Evolutionary conservation across 1,139 yeast species (phyloP).

Genomic region (Taphrina betulina): DNA sequence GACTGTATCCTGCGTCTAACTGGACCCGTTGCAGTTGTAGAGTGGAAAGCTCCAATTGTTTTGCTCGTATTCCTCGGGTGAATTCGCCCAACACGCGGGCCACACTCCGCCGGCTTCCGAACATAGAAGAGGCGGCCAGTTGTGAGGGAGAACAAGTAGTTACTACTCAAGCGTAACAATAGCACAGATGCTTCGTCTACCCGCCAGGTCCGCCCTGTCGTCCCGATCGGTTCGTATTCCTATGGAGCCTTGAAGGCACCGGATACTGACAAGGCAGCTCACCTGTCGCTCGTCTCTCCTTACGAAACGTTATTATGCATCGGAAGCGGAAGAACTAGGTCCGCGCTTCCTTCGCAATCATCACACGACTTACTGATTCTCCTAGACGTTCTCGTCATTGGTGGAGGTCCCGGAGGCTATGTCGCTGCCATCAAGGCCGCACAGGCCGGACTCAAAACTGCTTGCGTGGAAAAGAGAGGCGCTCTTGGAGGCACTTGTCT

Average conservation of each 20-base stretch:
- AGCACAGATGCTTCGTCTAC: conserved; percentile 24
- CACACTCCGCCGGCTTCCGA: too few relatives aligned
- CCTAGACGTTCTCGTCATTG: conserved; percentile 56
- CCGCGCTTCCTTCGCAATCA: not conserved
- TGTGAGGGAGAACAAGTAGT: too few relatives aligned
- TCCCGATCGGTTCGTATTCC: not conserved
- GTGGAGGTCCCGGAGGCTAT: conserved; percentile 98
- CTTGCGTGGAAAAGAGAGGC: conserved; percentile 96
- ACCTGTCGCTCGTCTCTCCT: not conserved
- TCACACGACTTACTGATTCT: not conserved
- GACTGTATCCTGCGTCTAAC: too few relatives aligned
- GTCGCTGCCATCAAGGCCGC: conserved; percentile 99
- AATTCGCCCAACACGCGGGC: too few relatives aligned
- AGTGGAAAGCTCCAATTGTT: too few relatives aligned
- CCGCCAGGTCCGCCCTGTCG: conserved; percentile 6
- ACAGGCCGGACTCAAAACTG: conserved; percentile 88
- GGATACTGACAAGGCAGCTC: too few relatives aligned
- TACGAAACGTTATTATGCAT: conserved; percentile 23
- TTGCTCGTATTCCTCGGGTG: too few relatives aligned
- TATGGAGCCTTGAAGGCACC: not conserved
- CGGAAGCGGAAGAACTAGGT: conserved; percentile 31
- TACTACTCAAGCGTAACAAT: too few relatives aligned
- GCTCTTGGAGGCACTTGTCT: conserved; percentile 96
- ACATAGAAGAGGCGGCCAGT: too few relatives aligned
- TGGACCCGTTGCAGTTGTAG: too few relatives aligned